Percentiles rank a stretch among this genome's conserved stretches.
These are phyloP conservation scores for Venturia aucupariae DNA, from an alignment of 2,329 filamentous ascomycete genomes.

Conservation along the genomic window DNA sequence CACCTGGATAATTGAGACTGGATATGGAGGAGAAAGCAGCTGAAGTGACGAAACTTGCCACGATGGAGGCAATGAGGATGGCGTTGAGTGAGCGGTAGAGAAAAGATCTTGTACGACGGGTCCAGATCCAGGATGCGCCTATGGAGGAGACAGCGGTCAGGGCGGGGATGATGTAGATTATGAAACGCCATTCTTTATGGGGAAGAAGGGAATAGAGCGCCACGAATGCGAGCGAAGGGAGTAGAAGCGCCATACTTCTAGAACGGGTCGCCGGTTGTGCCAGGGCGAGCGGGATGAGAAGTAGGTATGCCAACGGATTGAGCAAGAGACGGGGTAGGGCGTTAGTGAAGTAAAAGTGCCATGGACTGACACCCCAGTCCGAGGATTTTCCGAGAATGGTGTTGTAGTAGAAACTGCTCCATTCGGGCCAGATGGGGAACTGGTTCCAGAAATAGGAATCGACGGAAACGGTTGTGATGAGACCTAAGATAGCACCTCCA, in stretches of 20 bases:
- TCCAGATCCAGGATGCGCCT: constrained; percentile 55
- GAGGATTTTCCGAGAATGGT: constrained; percentile 73
- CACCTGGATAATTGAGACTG: constrained; percentile 88
- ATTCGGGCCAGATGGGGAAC: constrained; percentile 75
- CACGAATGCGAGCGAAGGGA: constrained; percentile 64
- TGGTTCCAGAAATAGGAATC: constrained; percentile 93
- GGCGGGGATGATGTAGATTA: constrained; percentile 77
- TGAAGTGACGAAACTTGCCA: constrained; percentile 52
- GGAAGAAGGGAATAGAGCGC: constrained; percentile 77
- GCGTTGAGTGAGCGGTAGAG: constrained; percentile 47
- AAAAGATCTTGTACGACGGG: constrained; percentile 52
- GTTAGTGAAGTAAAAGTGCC: constrained; percentile 76
- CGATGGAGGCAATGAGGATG: constrained; percentile 49
- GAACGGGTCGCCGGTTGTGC: constrained; percentile 37
- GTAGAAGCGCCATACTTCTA: constrained; percentile 42
- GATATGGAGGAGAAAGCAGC: constrained; percentile 65
- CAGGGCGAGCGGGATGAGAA: constrained; percentile 43
- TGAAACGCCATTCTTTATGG: constrained; percentile 94
- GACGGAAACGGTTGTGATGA: constrained; percentile 61
- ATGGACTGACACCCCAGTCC: constrained; percentile 80
- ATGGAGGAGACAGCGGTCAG: constrained; percentile 70
- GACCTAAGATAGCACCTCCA: constrained; percentile 54
- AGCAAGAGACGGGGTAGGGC: constrained; percentile 74
- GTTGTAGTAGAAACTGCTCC: constrained; percentile 85
- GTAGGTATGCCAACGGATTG: constrained; percentile 58